These are phyloP conservation scores for Phytophthora ohioensis DNA, from an alignment of 352 stramenopile genomes.

Conservation along the genomic window DNA sequence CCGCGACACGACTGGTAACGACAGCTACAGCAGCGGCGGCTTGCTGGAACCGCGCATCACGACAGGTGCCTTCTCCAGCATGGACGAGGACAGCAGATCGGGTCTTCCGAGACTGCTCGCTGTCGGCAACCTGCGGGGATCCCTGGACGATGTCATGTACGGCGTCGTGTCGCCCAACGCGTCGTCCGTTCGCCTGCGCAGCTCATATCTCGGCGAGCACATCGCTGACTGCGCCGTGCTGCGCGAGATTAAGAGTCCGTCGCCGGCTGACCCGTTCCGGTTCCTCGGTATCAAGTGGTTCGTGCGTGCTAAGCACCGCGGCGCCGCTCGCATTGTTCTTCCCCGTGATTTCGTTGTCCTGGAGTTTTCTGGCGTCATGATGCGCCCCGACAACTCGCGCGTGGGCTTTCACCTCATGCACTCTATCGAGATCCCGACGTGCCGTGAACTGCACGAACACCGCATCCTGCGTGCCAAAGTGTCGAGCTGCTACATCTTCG, in stretches of 20 bases:
- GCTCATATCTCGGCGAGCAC: constrained; percentile 62
- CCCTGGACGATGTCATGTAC: constrained; percentile 72
- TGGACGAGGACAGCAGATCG: constrained; percentile 29
- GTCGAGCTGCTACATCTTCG: constrained; percentile 65
- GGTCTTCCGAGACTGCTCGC: constrained; percentile 51
- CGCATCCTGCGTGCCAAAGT: constrained; percentile 58
- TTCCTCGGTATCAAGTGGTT: constrained; percentile 74
- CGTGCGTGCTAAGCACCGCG: constrained; percentile 49
- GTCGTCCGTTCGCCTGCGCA: constrained; percentile 44
- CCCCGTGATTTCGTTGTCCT: constrained; percentile 65
- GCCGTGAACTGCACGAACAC: constrained; percentile 46
- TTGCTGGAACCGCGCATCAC: constrained; percentile 36
- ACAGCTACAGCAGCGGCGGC: constrained; percentile 35
- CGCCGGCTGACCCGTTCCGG: constrained; percentile 50
- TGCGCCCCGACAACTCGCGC: constrained; percentile 54
- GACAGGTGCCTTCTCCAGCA: constrained; percentile 25
- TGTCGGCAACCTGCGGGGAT: constrained; percentile 48
- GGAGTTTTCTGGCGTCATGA: constrained; percentile 61
- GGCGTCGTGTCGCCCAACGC: constrained; percentile 54
- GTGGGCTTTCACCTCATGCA: constrained; percentile 68
- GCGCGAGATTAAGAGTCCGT: constrained; percentile 51
- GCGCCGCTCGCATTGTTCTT: constrained; percentile 43
- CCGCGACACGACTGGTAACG: constrained; percentile 31
- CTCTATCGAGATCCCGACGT: constrained; percentile 51
- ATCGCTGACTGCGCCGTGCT: constrained; percentile 60